phyloP scores from a whole-genome alignment of 176 grass and related monocot genomes.

The Phragmites australis region DNA sequence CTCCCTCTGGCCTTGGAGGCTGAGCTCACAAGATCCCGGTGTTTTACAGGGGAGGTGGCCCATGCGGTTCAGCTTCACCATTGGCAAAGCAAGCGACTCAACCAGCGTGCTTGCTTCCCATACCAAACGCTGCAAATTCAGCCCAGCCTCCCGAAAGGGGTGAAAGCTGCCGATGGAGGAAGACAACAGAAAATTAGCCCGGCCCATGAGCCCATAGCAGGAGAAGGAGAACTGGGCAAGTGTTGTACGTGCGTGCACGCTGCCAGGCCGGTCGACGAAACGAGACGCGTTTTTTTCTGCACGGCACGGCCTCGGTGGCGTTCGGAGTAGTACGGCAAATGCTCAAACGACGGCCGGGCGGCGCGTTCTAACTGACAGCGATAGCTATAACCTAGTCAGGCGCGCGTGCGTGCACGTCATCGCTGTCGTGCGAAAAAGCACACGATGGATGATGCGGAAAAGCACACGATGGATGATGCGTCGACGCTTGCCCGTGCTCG shows the following conservation, averaged over 20 bases:
- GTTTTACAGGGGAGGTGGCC: not conserved
- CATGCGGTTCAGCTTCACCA: not conserved
- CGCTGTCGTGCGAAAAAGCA: conserved; percentile 15
- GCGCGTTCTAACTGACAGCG: conserved; percentile 24
- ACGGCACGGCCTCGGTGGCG: too few relatives aligned
- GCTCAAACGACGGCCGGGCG: not conserved
- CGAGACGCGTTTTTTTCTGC: too few relatives aligned
- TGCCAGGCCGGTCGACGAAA: too few relatives aligned
- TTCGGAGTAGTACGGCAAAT: too few relatives aligned
- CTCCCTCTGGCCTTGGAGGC: not conserved
- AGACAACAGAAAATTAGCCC: not conserved
- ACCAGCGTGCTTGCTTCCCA: too few relatives aligned
- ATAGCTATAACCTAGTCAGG: not conserved
- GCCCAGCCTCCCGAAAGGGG: not conserved
- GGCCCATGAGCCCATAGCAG: too few relatives aligned
- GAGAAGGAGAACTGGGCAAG: too few relatives aligned
- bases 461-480: not conserved
- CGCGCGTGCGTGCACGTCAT: conserved; percentile 36
- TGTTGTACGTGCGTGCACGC: too few relatives aligned
- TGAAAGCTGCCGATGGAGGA: not conserved
- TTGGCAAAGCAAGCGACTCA: too few relatives aligned
- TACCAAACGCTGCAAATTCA: too few relatives aligned
- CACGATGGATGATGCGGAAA: not conserved
- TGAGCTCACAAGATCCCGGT: too few relatives aligned
- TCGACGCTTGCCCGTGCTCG: not conserved